Percentiles rank a stretch among this genome's conserved stretches.
Conservation (phyloP, 306 rosid species). For the Acacia confusa region DNA sequence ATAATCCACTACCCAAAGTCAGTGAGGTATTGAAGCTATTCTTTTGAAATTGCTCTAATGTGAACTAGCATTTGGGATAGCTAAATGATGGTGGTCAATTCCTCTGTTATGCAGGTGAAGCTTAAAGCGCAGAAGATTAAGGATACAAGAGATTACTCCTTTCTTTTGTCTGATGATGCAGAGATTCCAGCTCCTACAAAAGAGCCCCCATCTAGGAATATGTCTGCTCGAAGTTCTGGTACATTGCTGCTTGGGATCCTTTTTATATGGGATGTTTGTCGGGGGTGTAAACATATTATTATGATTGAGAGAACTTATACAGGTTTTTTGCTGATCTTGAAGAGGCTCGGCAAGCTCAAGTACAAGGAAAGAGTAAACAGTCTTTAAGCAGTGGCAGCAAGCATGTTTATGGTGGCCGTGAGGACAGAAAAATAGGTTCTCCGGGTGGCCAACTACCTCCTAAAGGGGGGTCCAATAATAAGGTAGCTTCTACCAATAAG, state of each 20-base stretch:
- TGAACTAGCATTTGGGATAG: background rate
- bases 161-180: constrained; percentile 74
- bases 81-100: constrained; percentile 27
- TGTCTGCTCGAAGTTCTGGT: constrained; percentile 54
- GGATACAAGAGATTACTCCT: constrained; percentile 89
- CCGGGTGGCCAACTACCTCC: constrained; percentile 48
- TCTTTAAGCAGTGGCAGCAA: constrained; percentile 45
- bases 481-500: constrained; percentile 50
- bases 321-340: constrained; percentile 62
- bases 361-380: constrained; percentile 50
- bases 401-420: constrained; percentile 36
- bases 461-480: constrained; percentile 45
- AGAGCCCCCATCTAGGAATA: constrained; percentile 44
- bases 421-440: constrained; percentile 46
- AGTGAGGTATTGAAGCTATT: constrained; percentile 55
- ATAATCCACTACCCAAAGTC: constrained; percentile 45
- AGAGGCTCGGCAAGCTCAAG: constrained; percentile 63
- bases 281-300: constrained; percentile 40
- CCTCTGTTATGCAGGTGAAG: constrained; percentile 49
- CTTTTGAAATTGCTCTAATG: constrained; percentile 1
- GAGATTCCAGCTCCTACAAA: constrained; percentile 67
- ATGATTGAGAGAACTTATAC: constrained; percentile 57
- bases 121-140: constrained; percentile 69
- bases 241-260: constrained; percentile 36
- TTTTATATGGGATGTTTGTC: constrained; percentile 26